Evolutionary conservation across 1,284 basidiomycete species (phyloP), one percentile per base, ranked within the genome.

Genomic region (Boletus semigastroideus): DNA sequence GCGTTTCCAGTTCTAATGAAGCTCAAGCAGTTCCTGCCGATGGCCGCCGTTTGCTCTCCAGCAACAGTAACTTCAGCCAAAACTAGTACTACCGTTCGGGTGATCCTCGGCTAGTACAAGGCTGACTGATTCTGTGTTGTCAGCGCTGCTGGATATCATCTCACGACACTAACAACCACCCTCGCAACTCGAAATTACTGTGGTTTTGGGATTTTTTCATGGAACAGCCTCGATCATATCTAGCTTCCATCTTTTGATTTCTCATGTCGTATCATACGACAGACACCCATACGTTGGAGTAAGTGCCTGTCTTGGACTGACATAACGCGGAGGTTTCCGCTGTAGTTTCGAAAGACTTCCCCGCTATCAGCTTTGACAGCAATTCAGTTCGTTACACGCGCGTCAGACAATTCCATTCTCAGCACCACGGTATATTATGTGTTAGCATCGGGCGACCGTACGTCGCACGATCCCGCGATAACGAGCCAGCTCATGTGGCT

Each of bases 391-490:
- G 44, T 62, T 31, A 7, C 28, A 28, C 25, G 34, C 17, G n/a
- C 20, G 10, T 31, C 44, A n/a, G 16, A 22, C 51, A 27, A 46
- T 34, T 25, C 19, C 38, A 27, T 38, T 9, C 40, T 16, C 83
- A 81, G 73, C 82, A 8, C 78, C 79, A 14, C 33, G 14, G n/a
- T n/a, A 8, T 12, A 31, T 31, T 12, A 11, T 5, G 13, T 11
- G 79, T 39, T 25, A 25, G 78, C 86, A 47, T 86, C 85, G 43
- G 85, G 86, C 13, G 85, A 84, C 12, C 87, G 90, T 62, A 79
- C 89, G 89, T 11, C 87, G 90, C 62, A 79, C 89, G 89, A 90
- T 63, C 87, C 87, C 47, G 85, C 84, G 22, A 85, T 83, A 68
- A 44, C 17, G 20, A 43, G 68, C 12, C 31, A 19, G 28, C 31